A percentile compares a stretch with the other conserved stretches of the same genome.
Evolutionary conservation across 805 yeast species (phyloP).

Genomic region (Pichia kluyveri): DNA sequence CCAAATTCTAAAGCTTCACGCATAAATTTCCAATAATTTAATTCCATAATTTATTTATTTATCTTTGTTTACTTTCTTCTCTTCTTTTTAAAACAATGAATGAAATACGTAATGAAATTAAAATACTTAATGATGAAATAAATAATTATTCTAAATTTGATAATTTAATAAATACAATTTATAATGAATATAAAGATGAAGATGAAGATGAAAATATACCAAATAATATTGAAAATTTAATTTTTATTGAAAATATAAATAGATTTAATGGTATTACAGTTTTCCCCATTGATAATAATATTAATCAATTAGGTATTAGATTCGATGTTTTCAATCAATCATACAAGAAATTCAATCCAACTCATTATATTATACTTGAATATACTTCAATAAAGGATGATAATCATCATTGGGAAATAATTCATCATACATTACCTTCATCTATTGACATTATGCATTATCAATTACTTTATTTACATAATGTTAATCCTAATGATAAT

Average conservation of each 20-base stretch:
- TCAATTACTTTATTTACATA: not conserved
- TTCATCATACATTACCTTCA: not conserved
- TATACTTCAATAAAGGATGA: not conserved
- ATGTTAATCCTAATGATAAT: not conserved
- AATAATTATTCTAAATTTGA: too few relatives aligned
- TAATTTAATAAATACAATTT: too few relatives aligned
- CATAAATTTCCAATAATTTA: conserved; percentile 34
- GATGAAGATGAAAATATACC: too few relatives aligned
- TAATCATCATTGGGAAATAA: conserved; percentile 2
- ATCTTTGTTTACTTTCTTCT: too few relatives aligned
- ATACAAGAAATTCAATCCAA: conserved; percentile 24
- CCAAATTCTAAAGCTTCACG: conserved; percentile 47
- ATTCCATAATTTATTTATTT: too few relatives aligned
- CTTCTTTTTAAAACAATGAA: not conserved
- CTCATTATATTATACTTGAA: conserved; percentile 41
- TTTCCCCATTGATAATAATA: conserved; percentile 31
- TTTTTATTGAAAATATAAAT: conserved; percentile 37
- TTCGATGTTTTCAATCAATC: conserved; percentile 34
- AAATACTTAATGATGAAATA: not conserved
- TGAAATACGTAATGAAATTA: not conserved
- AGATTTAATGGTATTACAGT: conserved; percentile 43
- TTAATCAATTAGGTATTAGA: conserved; percentile 37
- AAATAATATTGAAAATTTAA: conserved; percentile 7
- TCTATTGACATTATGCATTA: not conserved
- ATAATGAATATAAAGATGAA: too few relatives aligned